These are phyloP conservation scores for Elsinoe batatas DNA, from an alignment of 2,329 filamentous ascomycete genomes.

Conservation along the genomic window DNA sequence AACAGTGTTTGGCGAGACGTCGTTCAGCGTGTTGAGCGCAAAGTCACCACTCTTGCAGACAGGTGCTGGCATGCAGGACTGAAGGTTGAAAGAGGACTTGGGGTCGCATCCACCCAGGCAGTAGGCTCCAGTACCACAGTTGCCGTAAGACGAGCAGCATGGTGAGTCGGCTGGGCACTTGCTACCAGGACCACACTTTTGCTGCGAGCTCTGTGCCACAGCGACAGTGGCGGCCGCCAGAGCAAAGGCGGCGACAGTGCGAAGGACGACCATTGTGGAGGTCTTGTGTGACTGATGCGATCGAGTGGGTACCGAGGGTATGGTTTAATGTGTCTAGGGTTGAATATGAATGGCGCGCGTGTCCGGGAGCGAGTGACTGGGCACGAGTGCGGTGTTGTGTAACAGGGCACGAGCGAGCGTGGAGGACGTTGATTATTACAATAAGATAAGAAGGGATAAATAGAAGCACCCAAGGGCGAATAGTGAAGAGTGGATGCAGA, in stretches of 20 bases:
- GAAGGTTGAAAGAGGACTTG: conserved; percentile 67
- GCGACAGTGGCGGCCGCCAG: conserved; percentile 24
- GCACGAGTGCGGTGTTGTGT: conserved; percentile 3
- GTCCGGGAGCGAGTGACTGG: conserved; percentile 10
- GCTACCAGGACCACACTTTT: conserved; percentile 24
- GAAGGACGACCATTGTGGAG: conserved; percentile 17
- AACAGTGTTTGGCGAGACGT: conserved; percentile 60
- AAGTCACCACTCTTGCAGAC: conserved; percentile 67
- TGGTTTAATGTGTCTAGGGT: not conserved
- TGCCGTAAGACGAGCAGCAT: conserved; percentile 57
- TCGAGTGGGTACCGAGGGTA: not conserved
- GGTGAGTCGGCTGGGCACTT: conserved; percentile 25
- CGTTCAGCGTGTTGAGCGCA: conserved; percentile 62
- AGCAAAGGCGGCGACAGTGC: conserved; percentile 22
- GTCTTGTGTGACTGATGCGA: not conserved
- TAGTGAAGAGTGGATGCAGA: not conserved
- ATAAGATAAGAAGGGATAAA: conserved; percentile 4
- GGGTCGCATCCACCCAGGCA: conserved; percentile 94
- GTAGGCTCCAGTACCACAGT: conserved; percentile 84
- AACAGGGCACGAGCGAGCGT: not conserved
- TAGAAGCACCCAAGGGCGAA: not conserved
- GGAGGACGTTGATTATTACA: conserved; percentile 5
- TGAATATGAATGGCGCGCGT: not conserved
- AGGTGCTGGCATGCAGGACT: conserved; percentile 77
- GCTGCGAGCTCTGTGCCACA: conserved; percentile 18